These are phyloP conservation scores for Colletotrichum destructivum DNA, from an alignment of 2,329 filamentous ascomycete species.

Conservation along the genomic window DNA sequence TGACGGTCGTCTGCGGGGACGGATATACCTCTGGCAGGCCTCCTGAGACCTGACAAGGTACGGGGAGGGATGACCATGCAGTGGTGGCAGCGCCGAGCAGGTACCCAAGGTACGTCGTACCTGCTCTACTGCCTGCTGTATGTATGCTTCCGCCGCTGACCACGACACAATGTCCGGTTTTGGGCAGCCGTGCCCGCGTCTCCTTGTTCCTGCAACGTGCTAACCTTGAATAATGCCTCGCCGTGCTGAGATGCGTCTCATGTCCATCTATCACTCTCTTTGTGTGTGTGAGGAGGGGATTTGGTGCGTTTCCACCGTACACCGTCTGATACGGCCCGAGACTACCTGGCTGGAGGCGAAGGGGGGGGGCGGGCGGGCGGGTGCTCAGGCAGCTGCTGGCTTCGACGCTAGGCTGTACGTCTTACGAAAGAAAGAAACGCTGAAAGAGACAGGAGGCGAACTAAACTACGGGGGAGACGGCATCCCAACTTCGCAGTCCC, in stretches of 20 bases:
- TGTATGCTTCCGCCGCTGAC: neutral
- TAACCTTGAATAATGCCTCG: slow-evolving; percentile 11
- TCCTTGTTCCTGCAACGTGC: slow-evolving; percentile 20
- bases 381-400: slow-evolving; percentile 1
- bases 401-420: neutral
- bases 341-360: neutral
- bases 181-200: slow-evolving; percentile 27
- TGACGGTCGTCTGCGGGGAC: neutral
- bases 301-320: slow-evolving; percentile 3
- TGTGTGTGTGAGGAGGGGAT: neutral
- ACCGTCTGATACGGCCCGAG: slow-evolving; percentile 18
- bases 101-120: too few relatives aligned
- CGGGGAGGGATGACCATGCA: neutral
- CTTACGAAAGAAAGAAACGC: neutral
- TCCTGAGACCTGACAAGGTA: slow-evolving; percentile 8
- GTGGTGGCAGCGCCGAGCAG: too few relatives aligned
- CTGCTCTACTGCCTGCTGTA: neutral
- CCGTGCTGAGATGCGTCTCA: neutral
- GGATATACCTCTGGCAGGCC: slow-evolving; percentile 14
- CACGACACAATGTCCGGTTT: slow-evolving; percentile 34
- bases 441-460: neutral
- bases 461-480: neutral
- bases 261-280: slow-evolving; percentile 9
- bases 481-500: neutral
- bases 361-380: too few relatives aligned